Evolutionary conservation across 75 land plant species (phyloP).

Genomic region (Pseudotsuga menziesii): DNA sequence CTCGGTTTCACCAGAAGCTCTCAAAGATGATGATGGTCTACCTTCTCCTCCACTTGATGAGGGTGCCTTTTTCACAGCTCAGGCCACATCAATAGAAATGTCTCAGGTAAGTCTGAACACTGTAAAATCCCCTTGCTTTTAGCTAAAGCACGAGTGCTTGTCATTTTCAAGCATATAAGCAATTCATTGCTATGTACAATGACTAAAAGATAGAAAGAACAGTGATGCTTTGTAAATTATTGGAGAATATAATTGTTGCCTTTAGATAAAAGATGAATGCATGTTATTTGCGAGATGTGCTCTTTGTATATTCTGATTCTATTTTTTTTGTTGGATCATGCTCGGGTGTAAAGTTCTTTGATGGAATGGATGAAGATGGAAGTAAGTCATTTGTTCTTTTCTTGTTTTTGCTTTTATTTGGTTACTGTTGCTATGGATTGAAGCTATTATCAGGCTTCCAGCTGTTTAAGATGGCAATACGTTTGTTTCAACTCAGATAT

Average conservation of each 20-base stretch:
- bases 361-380: constrained; percentile 81
- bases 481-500: background rate
- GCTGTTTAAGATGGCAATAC: background rate
- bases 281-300: background rate
- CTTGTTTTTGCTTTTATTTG: constrained; percentile 2
- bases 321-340: background rate
- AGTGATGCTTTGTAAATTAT: background rate
- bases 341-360: constrained; percentile 46
- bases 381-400: constrained; percentile 40
- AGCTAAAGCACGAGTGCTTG: background rate
- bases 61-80: constrained; percentile 41
- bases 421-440: background rate
- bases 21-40: constrained; percentile 50
- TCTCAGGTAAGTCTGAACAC: constrained; percentile 18
- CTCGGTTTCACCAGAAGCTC: constrained; percentile 38
- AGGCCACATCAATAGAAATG: constrained; percentile 30
- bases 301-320: constrained; percentile 8
- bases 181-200: background rate
- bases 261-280: background rate
- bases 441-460: background rate
- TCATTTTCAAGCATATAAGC: background rate
- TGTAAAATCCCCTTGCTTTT: background rate
- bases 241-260: background rate
- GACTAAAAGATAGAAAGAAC: background rate
- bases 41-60: constrained; percentile 46